These are phyloP conservation scores for Pachysandra terminalis DNA, from an alignment of 164 flowering plant species.

Conservation along the genomic window DNA sequence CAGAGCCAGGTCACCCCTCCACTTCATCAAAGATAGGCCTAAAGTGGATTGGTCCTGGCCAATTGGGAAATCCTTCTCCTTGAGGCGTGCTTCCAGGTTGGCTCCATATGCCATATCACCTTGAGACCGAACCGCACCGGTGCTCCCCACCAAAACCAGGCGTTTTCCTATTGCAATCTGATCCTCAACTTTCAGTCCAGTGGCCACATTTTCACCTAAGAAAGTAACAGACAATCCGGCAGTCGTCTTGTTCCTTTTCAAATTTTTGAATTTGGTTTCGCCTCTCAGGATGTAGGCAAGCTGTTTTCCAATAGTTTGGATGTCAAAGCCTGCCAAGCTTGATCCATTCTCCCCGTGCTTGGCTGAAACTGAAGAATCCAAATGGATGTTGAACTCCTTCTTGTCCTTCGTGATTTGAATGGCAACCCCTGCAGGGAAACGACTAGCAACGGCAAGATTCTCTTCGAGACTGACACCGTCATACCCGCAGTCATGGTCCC, in stretches of 20 bases:
- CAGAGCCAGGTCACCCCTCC: conserved; percentile 87
- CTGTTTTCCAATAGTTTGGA: conserved; percentile 81
- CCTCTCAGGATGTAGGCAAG: conserved; percentile 78
- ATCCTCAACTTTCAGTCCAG: conserved; percentile 84
- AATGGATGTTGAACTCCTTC: conserved; percentile 84
- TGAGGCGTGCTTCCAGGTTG: conserved; percentile 72
- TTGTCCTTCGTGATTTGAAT: conserved; percentile 88
- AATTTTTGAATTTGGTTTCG: conserved; percentile 74
- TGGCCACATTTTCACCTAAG: conserved; percentile 77
- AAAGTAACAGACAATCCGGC: conserved; percentile 79
- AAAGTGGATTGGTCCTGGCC: conserved; percentile 82
- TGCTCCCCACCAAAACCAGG: conserved; percentile 61
- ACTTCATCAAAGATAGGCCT: conserved; percentile 79
- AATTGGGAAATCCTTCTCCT: conserved; percentile 72
- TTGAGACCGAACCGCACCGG: conserved; percentile 76
- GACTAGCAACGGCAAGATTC: conserved; percentile 51
- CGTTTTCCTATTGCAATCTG: conserved; percentile 72
- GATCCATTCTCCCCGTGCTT: conserved; percentile 81
- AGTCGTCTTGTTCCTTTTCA: conserved; percentile 74
- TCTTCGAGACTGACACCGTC: conserved; percentile 89
- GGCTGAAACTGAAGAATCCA: conserved; percentile 79
- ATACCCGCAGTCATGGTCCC: conserved; percentile 98
- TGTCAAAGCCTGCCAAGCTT: conserved; percentile 79
- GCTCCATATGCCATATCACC: conserved; percentile 85
- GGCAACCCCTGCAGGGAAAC: conserved; percentile 58